These are phyloP conservation scores for Hanseniaspora valbyensis DNA, from an alignment of 805 yeast genomes.

Conservation along the genomic window DNA sequence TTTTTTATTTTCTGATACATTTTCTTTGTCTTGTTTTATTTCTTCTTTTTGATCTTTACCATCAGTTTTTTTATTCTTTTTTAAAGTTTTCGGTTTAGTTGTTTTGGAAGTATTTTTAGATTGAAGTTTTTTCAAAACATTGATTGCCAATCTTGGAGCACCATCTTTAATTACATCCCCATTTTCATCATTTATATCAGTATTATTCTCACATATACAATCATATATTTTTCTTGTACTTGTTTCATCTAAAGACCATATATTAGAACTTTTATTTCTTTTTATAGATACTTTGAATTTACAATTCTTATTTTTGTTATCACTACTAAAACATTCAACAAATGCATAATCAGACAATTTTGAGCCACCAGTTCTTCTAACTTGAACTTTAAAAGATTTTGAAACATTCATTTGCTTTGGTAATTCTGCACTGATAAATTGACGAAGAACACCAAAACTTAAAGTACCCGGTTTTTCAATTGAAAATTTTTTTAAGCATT, in stretches of 20 bases:
- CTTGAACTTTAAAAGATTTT: slow-evolving; percentile 10
- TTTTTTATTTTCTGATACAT: neutral
- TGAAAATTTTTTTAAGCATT: slow-evolving; percentile 5
- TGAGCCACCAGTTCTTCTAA: slow-evolving; percentile 14
- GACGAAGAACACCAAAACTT: slow-evolving; percentile 6
- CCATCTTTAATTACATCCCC: slow-evolving; percentile 2
- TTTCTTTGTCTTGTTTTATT: neutral
- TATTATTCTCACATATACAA: slow-evolving; percentile 7
- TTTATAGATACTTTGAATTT: slow-evolving; percentile 11
- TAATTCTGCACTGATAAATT: slow-evolving; percentile 2
- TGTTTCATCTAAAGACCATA: slow-evolving; percentile 7
- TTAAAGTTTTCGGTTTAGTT: neutral
- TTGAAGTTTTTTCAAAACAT: neutral
- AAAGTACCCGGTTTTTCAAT: slow-evolving; percentile 9
- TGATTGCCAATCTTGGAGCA: neutral
- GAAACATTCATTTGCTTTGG: neutral
- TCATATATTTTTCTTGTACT: slow-evolving; percentile 1
- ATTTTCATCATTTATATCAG: slow-evolving; percentile 1
- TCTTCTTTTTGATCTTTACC: neutral
- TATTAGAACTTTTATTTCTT: slow-evolving; percentile 5
- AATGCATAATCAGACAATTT: slow-evolving; percentile 13
- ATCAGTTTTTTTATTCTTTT: too few relatives aligned
- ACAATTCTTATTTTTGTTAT: slow-evolving; percentile 9
- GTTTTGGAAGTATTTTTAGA: neutral
- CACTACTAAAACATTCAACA: slow-evolving; percentile 11